Base-by-base conservation (phyloP, 75 land plant genomes). In the Cryptomeria japonica region DNA sequence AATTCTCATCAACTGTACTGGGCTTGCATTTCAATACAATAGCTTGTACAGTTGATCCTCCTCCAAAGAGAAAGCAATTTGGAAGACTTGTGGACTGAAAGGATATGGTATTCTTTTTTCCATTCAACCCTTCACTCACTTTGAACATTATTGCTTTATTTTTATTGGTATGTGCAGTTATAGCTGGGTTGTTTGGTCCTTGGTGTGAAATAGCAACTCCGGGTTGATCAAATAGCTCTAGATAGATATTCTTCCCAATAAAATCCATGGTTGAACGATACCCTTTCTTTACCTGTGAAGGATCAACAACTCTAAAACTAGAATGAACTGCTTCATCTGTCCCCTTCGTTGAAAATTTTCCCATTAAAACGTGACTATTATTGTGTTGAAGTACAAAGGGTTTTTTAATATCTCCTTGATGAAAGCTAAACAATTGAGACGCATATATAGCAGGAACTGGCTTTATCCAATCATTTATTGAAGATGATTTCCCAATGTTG, bases 151-250 rank as follows among this genome's bases (percentile, higher is more conserved):
- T 86, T 36, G 76, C 80, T 8, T 6, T 25, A 19, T 76, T 32
- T 12, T 34, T 78, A 31, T 12, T 61, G 47, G 88, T 32, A 31
- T 11, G 18, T 11, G 84, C 44, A 25, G 88, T 85, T 37, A 5
- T 80, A 34, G 92, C 84, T 13, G 41, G 87, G 3, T 91, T 88
- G n/a, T 87, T 87, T 47, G 78, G 16, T 25, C 93, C 98, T 77
- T 88, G 86, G 49, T 92, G 91, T 15, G 80, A 80, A 56, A 97
- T 15, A 28, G 91, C 86, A 89, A 85, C 89, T 28, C 96, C 96
- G 0, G 98, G 99, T 14, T 87, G 88, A 89, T 92, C 90, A 88
- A 94, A 94, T 85, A 94, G 96, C 46, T 97, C 98, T 5, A 96
- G 89, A 89, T 85, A 91, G 19, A 96, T 93, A 14, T 56, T 41